Conservation (phyloP, 129 eudicot species). For the Flaveria robusta region DNA sequence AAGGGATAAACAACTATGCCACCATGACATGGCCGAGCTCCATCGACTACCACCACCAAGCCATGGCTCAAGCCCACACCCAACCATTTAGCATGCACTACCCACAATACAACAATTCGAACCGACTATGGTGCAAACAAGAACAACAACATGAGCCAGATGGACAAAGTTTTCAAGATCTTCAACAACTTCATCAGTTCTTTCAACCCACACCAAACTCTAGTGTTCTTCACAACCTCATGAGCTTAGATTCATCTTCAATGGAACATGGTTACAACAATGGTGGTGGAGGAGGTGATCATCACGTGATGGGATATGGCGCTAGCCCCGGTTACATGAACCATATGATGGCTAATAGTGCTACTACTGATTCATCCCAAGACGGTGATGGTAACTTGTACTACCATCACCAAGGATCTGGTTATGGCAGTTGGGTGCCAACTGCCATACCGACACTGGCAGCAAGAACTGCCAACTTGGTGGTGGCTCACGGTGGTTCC, state of each 20-base stretch:
- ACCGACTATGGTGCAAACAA: conserved; percentile 72
- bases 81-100: conserved; percentile 60
- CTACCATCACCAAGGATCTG: conserved; percentile 52
- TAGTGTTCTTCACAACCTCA: conserved; percentile 64
- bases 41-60: conserved; percentile 56
- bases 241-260: conserved; percentile 64
- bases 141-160: conserved; percentile 51
- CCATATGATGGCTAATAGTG: conserved; percentile 36
- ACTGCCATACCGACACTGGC: conserved; percentile 61
- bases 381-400: conserved; percentile 45
- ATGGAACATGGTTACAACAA: conserved; percentile 45
- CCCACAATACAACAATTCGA: conserved; percentile 37
- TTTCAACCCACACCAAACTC: conserved; percentile 43
- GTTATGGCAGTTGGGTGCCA: conserved; percentile 65
- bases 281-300: conserved; percentile 26
- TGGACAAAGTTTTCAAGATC: conserved; percentile 44
- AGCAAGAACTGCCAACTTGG: conserved; percentile 43
- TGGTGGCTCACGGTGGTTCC: conserved; percentile 45
- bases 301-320: conserved; percentile 28
- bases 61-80: conserved; percentile 43
- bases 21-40: conserved; percentile 51
- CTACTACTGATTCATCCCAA: conserved; percentile 35
- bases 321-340: conserved; percentile 27
- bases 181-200: conserved; percentile 52
- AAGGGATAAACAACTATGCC: conserved; percentile 29